A percentile compares a stretch with the other conserved stretches of the same genome.
phyloP scores from a whole-genome alignment of 1,284 basidiomycete genomes.

The Xerocomus subilludens region DNA sequence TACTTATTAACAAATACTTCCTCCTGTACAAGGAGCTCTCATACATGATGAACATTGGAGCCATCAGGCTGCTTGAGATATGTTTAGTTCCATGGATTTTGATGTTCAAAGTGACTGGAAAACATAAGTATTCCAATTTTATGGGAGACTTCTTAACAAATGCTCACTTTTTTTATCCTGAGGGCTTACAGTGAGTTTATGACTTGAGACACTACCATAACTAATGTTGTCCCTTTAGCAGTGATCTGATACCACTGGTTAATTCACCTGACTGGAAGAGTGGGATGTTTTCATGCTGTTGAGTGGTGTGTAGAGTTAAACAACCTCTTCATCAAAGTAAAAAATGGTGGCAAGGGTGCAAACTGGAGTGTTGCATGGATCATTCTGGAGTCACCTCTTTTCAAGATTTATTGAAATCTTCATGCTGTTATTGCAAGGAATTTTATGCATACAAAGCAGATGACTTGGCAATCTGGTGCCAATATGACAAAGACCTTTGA shows the following conservation, averaged over 20 bases:
- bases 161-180: background rate
- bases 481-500: background rate
- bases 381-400: background rate
- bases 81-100: background rate
- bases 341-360: background rate
- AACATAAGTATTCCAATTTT: background rate
- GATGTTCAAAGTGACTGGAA: constrained; percentile 2
- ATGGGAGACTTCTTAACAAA: background rate
- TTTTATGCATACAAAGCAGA: background rate
- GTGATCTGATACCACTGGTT: background rate
- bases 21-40: background rate
- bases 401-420: background rate
- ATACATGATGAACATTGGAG: background rate
- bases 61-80: background rate
- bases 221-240: no score
- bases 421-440: background rate
- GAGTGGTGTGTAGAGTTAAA: constrained; percentile 3
- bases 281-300: background rate
- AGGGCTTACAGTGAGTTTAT: background rate
- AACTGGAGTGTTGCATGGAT: background rate
- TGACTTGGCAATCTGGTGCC: background rate
- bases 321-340: constrained; percentile 1
- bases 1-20: no score
- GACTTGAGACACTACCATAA: no score
- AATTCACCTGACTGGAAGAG: background rate